Base-by-base conservation (phyloP, 352 stramenopile genomes). In the Globisporangium solare region DNA sequence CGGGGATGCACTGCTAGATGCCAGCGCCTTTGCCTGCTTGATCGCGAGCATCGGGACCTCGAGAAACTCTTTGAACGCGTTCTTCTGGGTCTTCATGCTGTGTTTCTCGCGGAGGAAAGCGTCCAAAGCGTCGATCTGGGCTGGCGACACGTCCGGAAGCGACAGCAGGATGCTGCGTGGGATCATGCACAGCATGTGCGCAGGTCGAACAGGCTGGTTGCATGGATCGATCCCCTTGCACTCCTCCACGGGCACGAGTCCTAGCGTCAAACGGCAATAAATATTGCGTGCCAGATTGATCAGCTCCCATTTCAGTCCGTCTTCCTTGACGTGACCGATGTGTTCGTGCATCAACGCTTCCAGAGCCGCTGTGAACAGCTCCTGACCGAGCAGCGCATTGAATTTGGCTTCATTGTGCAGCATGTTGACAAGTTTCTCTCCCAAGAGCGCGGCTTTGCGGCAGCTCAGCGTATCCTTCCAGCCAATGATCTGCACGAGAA, bases 241-340 rank as follows among this genome's bases (percentile, higher is more conserved):
- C 64, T 92, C 82, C 42, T 92, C 79, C 8, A 92, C 82, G 8
- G 82, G 82, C 1, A 61, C 55, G 3, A 92, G 63, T 0, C 82
- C 82, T 2, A 92, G 64, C 4, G 75, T 79, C 1, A 89, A 56
- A 12, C 82, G 71, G 50, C 78, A 92, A 67, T 90, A 92, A 53
- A 89, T 86, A 67, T 92, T 92, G 35, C 82, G 79, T 11, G 74
- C 68, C n/a, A 92, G 65, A 55, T 92, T 92, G 58, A 92, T 88
- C 14, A 92, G 71, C 58, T 92, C 82, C 82, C 82, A 92, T 52
- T 89, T 92, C 14, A 92, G 68, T 11, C 74, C 74, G 51, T 92
- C 82, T 63, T 92, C 82, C 62, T 90, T 89, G 37, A 87, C 79
- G 51, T 86, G 72, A 22, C 77, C 79, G 6, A 70, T 61, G 50